Conservation (phyloP, 305 asterid species). For the Rubia peregrina region DNA sequence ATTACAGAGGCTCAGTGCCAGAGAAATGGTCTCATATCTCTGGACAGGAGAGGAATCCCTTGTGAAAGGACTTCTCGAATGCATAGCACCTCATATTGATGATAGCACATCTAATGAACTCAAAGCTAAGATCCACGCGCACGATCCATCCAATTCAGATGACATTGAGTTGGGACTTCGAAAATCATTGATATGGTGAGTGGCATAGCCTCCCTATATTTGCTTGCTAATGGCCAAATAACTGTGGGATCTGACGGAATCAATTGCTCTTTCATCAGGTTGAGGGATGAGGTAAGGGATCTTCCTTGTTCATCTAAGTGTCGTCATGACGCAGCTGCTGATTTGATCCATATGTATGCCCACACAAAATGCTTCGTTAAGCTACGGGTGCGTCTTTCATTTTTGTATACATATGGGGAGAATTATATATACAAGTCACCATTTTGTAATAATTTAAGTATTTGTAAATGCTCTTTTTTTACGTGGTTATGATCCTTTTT, state of each 20-base stretch:
- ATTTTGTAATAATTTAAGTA: slow-evolving; percentile 7
- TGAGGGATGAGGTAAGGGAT: slow-evolving; percentile 94
- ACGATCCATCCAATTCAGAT: slow-evolving; percentile 73
- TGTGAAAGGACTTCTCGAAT: slow-evolving; percentile 81
- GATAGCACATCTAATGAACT: slow-evolving; percentile 57
- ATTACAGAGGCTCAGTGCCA: slow-evolving; percentile 73
- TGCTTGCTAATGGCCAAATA: not conserved
- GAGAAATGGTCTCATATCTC: slow-evolving; percentile 58
- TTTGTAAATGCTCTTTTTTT: slow-evolving; percentile 10
- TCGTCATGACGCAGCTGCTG: slow-evolving; percentile 99
- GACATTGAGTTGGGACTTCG: slow-evolving; percentile 52
- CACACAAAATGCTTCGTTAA: slow-evolving; percentile 70
- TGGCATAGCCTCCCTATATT: slow-evolving; percentile 6
- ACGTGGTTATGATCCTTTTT: slow-evolving; percentile 12
- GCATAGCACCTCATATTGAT: slow-evolving; percentile 76
- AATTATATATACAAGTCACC: not conserved
- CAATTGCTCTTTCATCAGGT: slow-evolving; percentile 44
- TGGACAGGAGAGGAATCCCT: slow-evolving; percentile 96
- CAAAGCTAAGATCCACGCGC: slow-evolving; percentile 64
- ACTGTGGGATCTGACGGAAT: not conserved
- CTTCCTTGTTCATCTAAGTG: slow-evolving; percentile 82
- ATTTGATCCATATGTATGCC: slow-evolving; percentile 90
- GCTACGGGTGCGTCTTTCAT: slow-evolving; percentile 54
- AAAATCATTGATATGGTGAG: slow-evolving; percentile 87
- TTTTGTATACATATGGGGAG: not conserved